These are phyloP conservation scores for Malassezia equina DNA, from an alignment of 1,284 basidiomycete species.

Conservation along the genomic window DNA sequence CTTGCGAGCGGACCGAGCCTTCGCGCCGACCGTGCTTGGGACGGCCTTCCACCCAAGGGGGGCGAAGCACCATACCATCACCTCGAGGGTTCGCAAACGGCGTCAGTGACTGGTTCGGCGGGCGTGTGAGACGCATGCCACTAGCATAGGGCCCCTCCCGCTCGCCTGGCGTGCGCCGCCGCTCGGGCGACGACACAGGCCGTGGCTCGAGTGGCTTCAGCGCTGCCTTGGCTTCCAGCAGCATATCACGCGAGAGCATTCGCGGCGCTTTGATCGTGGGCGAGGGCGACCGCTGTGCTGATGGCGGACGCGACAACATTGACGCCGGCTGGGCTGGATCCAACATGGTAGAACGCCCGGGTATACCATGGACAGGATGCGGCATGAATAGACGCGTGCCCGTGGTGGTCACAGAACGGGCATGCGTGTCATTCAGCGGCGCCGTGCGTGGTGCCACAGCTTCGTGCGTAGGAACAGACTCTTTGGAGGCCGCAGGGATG, in stretches of 20 bases:
- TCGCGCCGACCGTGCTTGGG: constrained; percentile 7
- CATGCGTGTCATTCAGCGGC: background rate
- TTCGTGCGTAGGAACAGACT: no score
- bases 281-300: background rate
- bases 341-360: background rate
- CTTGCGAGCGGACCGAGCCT: constrained; percentile 38
- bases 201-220: background rate
- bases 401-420: background rate
- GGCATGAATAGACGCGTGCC: background rate
- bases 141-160: background rate
- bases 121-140: background rate
- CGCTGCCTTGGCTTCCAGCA: background rate
- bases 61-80: constrained; percentile 1
- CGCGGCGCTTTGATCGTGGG: background rate
- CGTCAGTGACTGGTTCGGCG: background rate
- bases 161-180: background rate
- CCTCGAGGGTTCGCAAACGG: background rate
- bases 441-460: no score
- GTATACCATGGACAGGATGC: background rate
- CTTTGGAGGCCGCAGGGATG: no score
- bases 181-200: background rate
- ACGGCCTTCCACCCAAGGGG: background rate
- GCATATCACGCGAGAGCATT: background rate
- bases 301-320: background rate
- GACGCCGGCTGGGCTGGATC: background rate